These are phyloP conservation scores for Colletotrichum cuscutae DNA, from an alignment of 2,329 filamentous ascomycete genomes.

Conservation along the genomic window DNA sequence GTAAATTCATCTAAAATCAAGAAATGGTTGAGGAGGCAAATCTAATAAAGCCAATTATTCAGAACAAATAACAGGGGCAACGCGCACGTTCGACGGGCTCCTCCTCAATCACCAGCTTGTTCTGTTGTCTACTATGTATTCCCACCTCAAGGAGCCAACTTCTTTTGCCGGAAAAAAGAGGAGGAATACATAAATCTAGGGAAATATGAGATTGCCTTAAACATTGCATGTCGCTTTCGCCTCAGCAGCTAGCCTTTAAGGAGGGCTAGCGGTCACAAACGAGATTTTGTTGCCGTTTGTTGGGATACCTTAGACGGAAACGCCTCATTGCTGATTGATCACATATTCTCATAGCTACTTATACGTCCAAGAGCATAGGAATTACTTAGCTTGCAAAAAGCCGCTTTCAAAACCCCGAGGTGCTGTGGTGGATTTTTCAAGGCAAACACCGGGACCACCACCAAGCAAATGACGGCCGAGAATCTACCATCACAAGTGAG, in stretches of 20 bases:
- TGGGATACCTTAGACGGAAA: not conserved
- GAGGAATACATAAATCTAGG: not conserved
- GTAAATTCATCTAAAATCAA: not conserved
- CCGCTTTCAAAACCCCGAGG: not conserved
- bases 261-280: not conserved
- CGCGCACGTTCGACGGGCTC: too few relatives aligned
- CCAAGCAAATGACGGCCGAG: not conserved
- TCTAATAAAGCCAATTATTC: too few relatives aligned
- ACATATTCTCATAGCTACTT: not conserved
- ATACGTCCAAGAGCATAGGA: not conserved
- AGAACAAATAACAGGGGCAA: too few relatives aligned
- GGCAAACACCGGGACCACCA: not conserved
- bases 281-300: not conserved
- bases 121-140: not conserved
- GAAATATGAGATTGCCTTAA: not conserved
- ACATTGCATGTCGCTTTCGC: too few relatives aligned
- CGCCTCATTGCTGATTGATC: not conserved
- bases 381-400: not conserved
- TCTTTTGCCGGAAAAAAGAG: not conserved
- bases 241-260: too few relatives aligned
- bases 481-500: not conserved
- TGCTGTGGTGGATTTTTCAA: not conserved
- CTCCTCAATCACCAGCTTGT: not conserved
- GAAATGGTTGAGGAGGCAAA: too few relatives aligned
- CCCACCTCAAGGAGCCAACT: not conserved